Percentiles rank a stretch among this genome's conserved stretches.
Conservation (phyloP, 2,329 filamentous ascomycete genomes). For the Orbilia blumenaviensis region DNA sequence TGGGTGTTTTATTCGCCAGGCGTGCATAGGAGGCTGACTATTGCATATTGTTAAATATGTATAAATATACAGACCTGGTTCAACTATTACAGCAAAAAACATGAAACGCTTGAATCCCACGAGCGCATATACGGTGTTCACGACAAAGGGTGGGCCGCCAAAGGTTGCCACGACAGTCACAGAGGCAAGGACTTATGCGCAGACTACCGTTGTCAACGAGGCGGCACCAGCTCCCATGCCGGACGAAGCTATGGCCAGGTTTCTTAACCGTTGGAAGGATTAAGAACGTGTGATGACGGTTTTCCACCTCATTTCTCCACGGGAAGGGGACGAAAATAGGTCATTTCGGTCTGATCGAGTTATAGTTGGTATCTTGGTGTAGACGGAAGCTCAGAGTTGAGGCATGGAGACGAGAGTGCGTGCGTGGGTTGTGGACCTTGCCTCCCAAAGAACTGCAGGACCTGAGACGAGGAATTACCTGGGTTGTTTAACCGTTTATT, state of each 20-base stretch:
- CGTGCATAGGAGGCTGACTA: neutral
- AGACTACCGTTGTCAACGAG: slow-evolving; percentile 60
- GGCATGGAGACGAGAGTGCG: no score
- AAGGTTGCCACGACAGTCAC: slow-evolving; percentile 60
- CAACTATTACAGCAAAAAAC: slow-evolving; percentile 61
- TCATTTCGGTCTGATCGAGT: no score
- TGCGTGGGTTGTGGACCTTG: no score
- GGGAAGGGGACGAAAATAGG: no score
- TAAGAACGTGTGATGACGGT: slow-evolving; percentile 54
- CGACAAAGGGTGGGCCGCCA: slow-evolving; percentile 58
- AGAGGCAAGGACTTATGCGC: slow-evolving; percentile 59
- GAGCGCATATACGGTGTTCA: slow-evolving; percentile 59
- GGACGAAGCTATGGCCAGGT: slow-evolving; percentile 60
- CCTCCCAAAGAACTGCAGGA: no score
- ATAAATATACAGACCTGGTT: slow-evolving; percentile 57
- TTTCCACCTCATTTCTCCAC: no score
- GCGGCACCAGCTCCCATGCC: slow-evolving; percentile 59
- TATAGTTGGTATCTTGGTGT: no score
- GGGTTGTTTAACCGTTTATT: no score
- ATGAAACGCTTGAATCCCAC: slow-evolving; percentile 60
- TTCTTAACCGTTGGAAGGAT: slow-evolving; percentile 61
- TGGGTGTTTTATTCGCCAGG: neutral
- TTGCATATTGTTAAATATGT: neutral
- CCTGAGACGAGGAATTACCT: no score
- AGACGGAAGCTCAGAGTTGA: no score